Conservation (phyloP, 2,329 filamentous ascomycete genomes). For the Epichloe bromicola region DNA sequence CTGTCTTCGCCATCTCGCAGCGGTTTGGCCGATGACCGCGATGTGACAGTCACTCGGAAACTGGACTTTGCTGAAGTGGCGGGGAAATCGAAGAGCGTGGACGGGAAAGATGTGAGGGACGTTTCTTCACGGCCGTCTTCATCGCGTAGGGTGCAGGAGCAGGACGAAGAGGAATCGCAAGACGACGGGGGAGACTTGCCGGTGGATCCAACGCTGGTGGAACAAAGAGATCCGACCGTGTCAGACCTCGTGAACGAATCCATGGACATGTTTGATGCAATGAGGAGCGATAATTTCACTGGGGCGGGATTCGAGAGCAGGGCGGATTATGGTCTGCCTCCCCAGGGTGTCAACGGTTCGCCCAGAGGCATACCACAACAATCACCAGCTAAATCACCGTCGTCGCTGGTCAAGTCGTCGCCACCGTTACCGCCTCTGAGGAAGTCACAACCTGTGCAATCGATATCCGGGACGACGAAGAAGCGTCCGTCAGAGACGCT, state of each 20-base stretch:
- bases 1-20: constrained; percentile 35
- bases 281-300: constrained; percentile 11
- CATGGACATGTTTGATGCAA: constrained; percentile 26
- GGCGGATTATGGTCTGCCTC: constrained; percentile 4
- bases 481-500: constrained; percentile 1
- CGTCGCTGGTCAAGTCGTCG: neutral
- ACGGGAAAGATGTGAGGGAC: constrained; percentile 12
- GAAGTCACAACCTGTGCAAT: neutral
- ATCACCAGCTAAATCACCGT: neutral
- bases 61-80: constrained; percentile 35
- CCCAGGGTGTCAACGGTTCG: neutral
- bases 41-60: constrained; percentile 35
- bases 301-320: constrained; percentile 3
- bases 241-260: constrained; percentile 27
- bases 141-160: neutral
- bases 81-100: constrained; percentile 2
- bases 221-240: constrained; percentile 17
- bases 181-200: constrained; percentile 9
- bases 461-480: neutral
- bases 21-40: constrained; percentile 19
- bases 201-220: constrained; percentile 7
- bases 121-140: constrained; percentile 8
- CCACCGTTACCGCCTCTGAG: neutral
- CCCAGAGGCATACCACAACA: constrained; percentile 5
- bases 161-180: constrained; percentile 14